These are phyloP conservation scores for Backusella tuberculispora DNA, from an alignment of 192 early-diverging fungal genomes.

Conservation along the genomic window DNA sequence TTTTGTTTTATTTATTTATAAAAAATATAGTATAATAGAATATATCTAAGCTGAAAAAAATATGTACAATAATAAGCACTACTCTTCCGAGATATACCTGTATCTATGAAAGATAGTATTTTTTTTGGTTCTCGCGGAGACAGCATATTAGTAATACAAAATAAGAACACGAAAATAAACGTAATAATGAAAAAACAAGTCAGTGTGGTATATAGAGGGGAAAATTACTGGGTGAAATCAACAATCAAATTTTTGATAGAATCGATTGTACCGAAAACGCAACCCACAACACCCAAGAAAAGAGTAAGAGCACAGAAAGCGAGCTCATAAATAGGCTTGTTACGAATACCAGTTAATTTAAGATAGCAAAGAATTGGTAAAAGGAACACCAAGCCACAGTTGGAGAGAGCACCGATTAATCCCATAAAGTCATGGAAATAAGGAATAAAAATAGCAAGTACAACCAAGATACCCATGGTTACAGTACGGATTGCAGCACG, in stretches of 20 bases:
- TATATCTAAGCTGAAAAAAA: not conserved
- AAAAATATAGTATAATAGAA: not conserved
- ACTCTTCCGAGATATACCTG: not conserved
- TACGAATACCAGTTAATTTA: constrained; percentile 63
- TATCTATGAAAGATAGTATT: not conserved
- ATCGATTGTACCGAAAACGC: constrained; percentile 67
- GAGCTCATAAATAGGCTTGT: constrained; percentile 48
- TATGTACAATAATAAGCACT: not conserved
- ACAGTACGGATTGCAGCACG: constrained; percentile 59
- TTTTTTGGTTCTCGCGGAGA: not conserved
- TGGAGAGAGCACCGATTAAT: constrained; percentile 77
- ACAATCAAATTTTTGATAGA: constrained; percentile 58
- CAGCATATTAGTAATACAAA: not conserved
- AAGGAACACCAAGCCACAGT: constrained; percentile 82
- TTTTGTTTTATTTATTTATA: constrained; percentile 8
- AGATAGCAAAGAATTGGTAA: constrained; percentile 83
- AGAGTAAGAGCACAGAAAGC: constrained; percentile 58
- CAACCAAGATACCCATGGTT: constrained; percentile 58
- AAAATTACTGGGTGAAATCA: constrained; percentile 21
- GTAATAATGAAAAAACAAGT: not conserved
- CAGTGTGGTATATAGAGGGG: constrained; percentile 5
- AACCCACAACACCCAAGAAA: constrained; percentile 62
- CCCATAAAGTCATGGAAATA: constrained; percentile 83
- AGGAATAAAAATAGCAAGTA: constrained; percentile 69
- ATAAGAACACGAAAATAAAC: not conserved